Evolutionary conservation across 306 rosid species (phyloP).

Genomic region (Medicago arabica): DNA sequence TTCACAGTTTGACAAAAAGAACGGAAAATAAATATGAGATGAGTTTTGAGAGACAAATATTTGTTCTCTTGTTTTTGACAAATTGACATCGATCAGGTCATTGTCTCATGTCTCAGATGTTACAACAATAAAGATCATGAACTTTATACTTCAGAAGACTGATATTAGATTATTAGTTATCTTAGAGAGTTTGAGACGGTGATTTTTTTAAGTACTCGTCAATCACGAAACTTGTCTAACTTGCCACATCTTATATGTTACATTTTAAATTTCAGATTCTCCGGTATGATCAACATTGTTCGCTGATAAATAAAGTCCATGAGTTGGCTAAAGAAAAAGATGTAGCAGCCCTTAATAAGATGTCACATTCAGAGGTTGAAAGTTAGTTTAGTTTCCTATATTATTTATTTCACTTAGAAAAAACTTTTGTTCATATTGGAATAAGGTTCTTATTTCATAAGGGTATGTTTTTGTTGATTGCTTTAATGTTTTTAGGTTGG

Average conservation of each 20-base stretch:
- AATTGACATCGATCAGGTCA: neutral
- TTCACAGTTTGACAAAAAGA: no score
- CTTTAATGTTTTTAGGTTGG: slow-evolving; percentile 8
- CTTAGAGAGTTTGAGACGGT: no score
- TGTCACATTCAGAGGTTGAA: slow-evolving; percentile 16
- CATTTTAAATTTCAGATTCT: no score
- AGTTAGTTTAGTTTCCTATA: neutral
- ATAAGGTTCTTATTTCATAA: no score
- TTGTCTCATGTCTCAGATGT: neutral
- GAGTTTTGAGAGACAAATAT: no score
- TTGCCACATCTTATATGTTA: neutral
- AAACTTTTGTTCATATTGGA: no score
- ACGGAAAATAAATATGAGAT: no score
- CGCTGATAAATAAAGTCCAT: slow-evolving; percentile 15
- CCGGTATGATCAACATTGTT: no score
- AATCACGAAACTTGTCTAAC: neutral
- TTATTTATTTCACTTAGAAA: neutral
- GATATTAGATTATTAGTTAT: no score
- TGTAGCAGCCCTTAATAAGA: slow-evolving; percentile 12
- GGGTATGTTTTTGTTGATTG: neutral
- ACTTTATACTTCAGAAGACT: neutral
- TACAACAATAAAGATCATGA: neutral
- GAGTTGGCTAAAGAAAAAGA: slow-evolving; percentile 31
- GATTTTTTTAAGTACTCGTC: neutral
- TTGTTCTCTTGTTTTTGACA: no score